Evolutionary conservation across 208 protist species (phyloP).

Genomic region (Acanthamoeba sp.): DNA sequence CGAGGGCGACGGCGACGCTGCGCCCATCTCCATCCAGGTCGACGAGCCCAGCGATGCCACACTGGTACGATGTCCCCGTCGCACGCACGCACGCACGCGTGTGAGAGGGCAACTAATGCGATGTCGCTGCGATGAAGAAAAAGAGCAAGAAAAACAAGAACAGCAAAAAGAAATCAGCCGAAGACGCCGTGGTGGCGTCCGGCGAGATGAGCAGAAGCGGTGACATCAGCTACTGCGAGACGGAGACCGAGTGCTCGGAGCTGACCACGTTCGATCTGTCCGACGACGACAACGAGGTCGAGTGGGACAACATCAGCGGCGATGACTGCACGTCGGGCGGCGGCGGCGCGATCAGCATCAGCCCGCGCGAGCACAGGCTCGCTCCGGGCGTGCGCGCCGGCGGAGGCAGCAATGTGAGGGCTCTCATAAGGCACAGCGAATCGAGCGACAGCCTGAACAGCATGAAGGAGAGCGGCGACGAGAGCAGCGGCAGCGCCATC

Average conservation of each 20-base stretch:
- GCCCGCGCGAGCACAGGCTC: not conserved
- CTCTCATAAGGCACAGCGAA: not conserved
- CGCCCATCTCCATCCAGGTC: not conserved
- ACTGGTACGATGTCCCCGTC: not conserved
- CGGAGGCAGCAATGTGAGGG: not conserved
- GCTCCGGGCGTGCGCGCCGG: not conserved
- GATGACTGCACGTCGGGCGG: not conserved
- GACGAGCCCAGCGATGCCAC: not conserved
- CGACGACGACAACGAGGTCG: slow-evolving; percentile 7
- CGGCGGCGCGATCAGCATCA: not conserved
- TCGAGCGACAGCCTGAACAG: not conserved
- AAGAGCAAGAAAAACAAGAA: not conserved
- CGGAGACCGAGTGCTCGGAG: slow-evolving; percentile 40
- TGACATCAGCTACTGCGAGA: not conserved
- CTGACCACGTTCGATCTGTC: slow-evolving; percentile 8
- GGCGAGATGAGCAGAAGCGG: not conserved
- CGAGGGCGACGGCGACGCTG: slow-evolving; percentile 38
- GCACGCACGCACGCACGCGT: not conserved
- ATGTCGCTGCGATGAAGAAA: not conserved
- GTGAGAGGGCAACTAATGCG: too few relatives aligned
- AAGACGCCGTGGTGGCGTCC: not conserved
- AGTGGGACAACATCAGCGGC: not conserved
- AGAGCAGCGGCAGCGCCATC: not conserved
- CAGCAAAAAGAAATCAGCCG: not conserved
- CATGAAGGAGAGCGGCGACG: not conserved